A percentile compares a stretch with the other conserved stretches of the same genome.
Conservation (phyloP, 352 stramenopile species). For the Blastocystis sp. region DNA sequence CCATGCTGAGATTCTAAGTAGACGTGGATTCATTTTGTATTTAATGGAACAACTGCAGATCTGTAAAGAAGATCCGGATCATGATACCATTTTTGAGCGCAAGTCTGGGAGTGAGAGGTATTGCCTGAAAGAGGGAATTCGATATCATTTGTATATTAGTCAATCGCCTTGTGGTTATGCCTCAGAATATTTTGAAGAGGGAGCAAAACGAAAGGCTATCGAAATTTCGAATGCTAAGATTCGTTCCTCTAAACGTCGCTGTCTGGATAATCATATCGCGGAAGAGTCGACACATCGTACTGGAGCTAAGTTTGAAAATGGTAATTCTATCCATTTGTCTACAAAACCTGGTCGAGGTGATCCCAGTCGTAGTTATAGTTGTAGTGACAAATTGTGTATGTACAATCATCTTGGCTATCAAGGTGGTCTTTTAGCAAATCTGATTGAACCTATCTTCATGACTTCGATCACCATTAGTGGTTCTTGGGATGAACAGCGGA, state of each 20-base stretch:
- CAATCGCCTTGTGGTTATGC: constrained; percentile 27
- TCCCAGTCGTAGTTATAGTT: constrained; percentile 46
- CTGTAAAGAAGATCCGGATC: neutral
- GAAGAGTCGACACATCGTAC: neutral
- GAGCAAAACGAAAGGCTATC: neutral
- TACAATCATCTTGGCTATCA: constrained; percentile 28
- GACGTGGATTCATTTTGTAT: neutral
- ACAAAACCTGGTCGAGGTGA: constrained; percentile 50
- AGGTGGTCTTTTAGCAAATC: neutral
- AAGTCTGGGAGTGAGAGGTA: too few species aligned
- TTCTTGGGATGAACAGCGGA: neutral
- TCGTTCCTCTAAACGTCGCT: constrained; percentile 3
- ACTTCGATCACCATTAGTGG: constrained; percentile 4
- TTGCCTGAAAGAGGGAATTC: neutral
- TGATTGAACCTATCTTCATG: constrained; percentile 14
- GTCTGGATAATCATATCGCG: neutral
- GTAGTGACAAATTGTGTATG: constrained; percentile 46
- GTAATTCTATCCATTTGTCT: neutral
- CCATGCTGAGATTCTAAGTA: constrained; percentile 39
- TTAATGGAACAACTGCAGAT: neutral
- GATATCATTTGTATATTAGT: constrained; percentile 41
- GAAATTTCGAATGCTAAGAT: constrained; percentile 17
- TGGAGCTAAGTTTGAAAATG: neutral
- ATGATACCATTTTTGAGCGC: neutral
- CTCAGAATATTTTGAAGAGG: constrained; percentile 23